Percentiles rank a stretch among this genome's conserved stretches.
Conservation (phyloP, 75 land plant genomes). For the Selaginella moellendorffii region DNA sequence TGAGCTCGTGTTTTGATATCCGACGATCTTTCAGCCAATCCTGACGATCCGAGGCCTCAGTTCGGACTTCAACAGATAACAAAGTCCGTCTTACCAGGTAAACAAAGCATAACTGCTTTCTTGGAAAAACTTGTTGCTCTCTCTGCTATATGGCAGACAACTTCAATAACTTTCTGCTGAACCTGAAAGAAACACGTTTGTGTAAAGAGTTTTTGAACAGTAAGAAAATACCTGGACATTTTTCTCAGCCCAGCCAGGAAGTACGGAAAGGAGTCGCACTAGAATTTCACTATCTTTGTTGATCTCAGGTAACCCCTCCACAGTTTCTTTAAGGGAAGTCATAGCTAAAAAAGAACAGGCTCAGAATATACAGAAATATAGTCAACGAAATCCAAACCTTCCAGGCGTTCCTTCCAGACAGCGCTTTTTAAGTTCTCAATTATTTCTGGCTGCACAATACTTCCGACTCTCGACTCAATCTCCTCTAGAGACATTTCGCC, state of each 20-base stretch:
- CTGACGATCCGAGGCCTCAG: slow-evolving; percentile 34
- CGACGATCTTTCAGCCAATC: slow-evolving; percentile 75
- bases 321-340: slow-evolving; percentile 43
- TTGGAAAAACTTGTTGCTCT: slow-evolving; percentile 61
- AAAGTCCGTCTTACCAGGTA: slow-evolving; percentile 35
- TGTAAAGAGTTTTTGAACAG: background rate
- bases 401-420: slow-evolving; percentile 95
- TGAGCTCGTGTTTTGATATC: slow-evolving; percentile 85
- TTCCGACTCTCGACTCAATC: slow-evolving; percentile 57
- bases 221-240: slow-evolving; percentile 86
- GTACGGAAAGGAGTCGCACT: slow-evolving; percentile 64
- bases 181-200: slow-evolving; percentile 39
- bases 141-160: slow-evolving; percentile 58
- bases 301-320: slow-evolving; percentile 45
- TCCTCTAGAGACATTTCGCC: slow-evolving; percentile 33
- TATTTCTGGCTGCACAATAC: slow-evolving; percentile 51
- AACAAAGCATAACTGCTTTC: slow-evolving; percentile 77
- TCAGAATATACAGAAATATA: slow-evolving; percentile 7
- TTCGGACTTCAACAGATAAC: too few species aligned
- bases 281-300: slow-evolving; percentile 60
- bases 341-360: slow-evolving; percentile 39
- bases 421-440: slow-evolving; percentile 69
- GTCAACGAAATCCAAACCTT: slow-evolving; percentile 35
- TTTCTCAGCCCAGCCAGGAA: slow-evolving; percentile 97
- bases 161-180: slow-evolving; percentile 90